phyloP scores from a whole-genome alignment of 2,329 filamentous ascomycete species.

The Amesomyces nigricolor region DNA sequence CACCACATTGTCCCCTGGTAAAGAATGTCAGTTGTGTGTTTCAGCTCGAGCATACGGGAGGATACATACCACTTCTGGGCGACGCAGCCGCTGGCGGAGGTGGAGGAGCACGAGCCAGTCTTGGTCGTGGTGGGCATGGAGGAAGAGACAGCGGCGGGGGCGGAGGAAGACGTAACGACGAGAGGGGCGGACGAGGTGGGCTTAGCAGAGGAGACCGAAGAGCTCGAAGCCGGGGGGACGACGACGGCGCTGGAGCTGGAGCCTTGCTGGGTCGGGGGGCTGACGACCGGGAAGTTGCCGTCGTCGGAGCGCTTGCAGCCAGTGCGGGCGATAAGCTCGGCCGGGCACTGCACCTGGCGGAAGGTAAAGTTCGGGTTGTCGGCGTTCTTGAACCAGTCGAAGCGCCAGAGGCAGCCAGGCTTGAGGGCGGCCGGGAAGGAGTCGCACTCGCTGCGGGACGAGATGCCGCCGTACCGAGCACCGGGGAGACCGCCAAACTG shows the following conservation, averaged over 20 bases:
- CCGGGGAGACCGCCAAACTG: slow-evolving; percentile 42
- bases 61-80: slow-evolving; percentile 25
- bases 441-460: slow-evolving; percentile 37
- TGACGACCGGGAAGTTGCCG: slow-evolving; percentile 21
- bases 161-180: background rate
- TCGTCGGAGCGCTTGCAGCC: slow-evolving; percentile 25
- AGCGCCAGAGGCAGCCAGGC: slow-evolving; percentile 47
- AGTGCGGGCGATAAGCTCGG: slow-evolving; percentile 21
- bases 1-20: slow-evolving; percentile 33
- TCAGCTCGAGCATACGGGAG: too few relatives aligned
- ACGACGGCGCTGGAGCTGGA: background rate
- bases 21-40: too few relatives aligned
- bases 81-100: slow-evolving; percentile 12
- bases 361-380: slow-evolving; percentile 45
- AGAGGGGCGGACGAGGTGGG: background rate
- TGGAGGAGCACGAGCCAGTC: background rate
- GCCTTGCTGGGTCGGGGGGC: slow-evolving; percentile 1
- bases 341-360: slow-evolving; percentile 38
- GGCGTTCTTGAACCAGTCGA: slow-evolving; percentile 48
- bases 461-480: slow-evolving; percentile 43
- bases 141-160: background rate
- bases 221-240: background rate
- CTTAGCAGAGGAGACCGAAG: slow-evolving; percentile 1
- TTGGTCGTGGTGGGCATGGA: background rate
- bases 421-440: slow-evolving; percentile 41